Evolutionary conservation across 441 rosid genomes (phyloP).

Genomic region (Jatropha podagrica): DNA sequence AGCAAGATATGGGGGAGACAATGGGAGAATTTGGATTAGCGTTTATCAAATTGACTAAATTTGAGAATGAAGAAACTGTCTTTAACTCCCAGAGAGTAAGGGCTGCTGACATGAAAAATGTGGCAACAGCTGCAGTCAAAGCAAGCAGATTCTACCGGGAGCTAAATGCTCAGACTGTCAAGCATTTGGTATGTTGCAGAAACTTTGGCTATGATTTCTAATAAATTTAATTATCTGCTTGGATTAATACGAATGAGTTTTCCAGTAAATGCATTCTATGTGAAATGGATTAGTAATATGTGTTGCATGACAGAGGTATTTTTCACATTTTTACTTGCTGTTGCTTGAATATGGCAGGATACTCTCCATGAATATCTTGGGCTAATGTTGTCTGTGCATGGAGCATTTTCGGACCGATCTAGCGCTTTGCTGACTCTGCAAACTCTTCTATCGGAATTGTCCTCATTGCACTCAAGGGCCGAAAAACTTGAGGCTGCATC

Average conservation of each 20-base stretch:
- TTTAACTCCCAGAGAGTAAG: slow-evolving; percentile 66
- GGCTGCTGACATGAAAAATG: slow-evolving; percentile 76
- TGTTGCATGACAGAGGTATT: slow-evolving; percentile 1
- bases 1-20: slow-evolving; percentile 93
- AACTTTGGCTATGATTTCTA: background rate
- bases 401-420: slow-evolving; percentile 86
- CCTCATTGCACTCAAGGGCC: slow-evolving; percentile 61
- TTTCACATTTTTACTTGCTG: background rate
- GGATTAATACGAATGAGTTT: background rate
- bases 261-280: background rate
- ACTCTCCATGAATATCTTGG: slow-evolving; percentile 88
- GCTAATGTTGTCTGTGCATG: slow-evolving; percentile 71
- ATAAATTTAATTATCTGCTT: slow-evolving; percentile 1
- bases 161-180: slow-evolving; percentile 73
- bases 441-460: slow-evolving; percentile 76
- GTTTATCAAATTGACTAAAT: slow-evolving; percentile 78
- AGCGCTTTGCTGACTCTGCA: slow-evolving; percentile 85
- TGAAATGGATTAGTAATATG: background rate
- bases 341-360: slow-evolving; percentile 47
- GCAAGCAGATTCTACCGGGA: slow-evolving; percentile 88
- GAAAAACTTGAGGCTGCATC: slow-evolving; percentile 94
- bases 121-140: slow-evolving; percentile 90
- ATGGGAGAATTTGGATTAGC: slow-evolving; percentile 83
- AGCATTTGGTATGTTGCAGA: slow-evolving; percentile 72
- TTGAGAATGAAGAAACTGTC: slow-evolving; percentile 80